These are phyloP conservation scores for Termitomyces sp. DNA, from an alignment of 768 basidiomycete genomes.

Conservation along the genomic window DNA sequence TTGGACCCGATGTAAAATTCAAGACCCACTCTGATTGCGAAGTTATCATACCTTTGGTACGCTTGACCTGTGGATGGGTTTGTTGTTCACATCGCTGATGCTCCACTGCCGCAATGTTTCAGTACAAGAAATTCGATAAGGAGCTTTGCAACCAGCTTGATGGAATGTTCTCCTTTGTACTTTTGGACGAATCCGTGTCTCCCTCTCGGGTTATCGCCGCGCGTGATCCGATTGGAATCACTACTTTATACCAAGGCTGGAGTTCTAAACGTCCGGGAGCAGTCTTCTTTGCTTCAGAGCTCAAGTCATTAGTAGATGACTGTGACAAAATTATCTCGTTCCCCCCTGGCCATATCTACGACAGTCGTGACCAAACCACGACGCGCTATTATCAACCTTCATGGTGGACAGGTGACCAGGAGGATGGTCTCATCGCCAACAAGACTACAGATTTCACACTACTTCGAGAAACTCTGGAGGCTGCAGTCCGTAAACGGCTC, in stretches of 20 bases:
- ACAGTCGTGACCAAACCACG: constrained; percentile 74
- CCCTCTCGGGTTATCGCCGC: constrained; percentile 92
- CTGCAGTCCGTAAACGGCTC: constrained; percentile 87
- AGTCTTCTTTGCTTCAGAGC: constrained; percentile 92
- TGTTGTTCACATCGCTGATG: background rate
- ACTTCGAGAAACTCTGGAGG: constrained; percentile 80
- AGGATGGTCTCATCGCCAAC: constrained; percentile 55
- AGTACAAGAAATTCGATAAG: constrained; percentile 85
- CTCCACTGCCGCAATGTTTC: background rate
- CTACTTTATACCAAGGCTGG: constrained; percentile 98
- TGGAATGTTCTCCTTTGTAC: constrained; percentile 98
- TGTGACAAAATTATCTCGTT: constrained; percentile 95
- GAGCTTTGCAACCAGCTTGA: constrained; percentile 78
- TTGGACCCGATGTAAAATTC: constrained; percentile 69
- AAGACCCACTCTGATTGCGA: constrained; percentile 99
- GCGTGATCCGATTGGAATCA: constrained; percentile 96
- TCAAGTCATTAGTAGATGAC: constrained; percentile 86
- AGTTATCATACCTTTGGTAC: constrained; percentile 88
- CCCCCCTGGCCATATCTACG: constrained; percentile 96
- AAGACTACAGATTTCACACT: constrained; percentile 56
- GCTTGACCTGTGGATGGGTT: constrained; percentile 15
- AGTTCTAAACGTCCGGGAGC: constrained; percentile 74
- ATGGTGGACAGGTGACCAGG: constrained; percentile 86
- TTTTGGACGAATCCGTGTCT: constrained; percentile 87
- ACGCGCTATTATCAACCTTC: constrained; percentile 82